Evolutionary conservation across 352 stramenopile genomes (phyloP).

Genomic region (Pythium volutum): DNA sequence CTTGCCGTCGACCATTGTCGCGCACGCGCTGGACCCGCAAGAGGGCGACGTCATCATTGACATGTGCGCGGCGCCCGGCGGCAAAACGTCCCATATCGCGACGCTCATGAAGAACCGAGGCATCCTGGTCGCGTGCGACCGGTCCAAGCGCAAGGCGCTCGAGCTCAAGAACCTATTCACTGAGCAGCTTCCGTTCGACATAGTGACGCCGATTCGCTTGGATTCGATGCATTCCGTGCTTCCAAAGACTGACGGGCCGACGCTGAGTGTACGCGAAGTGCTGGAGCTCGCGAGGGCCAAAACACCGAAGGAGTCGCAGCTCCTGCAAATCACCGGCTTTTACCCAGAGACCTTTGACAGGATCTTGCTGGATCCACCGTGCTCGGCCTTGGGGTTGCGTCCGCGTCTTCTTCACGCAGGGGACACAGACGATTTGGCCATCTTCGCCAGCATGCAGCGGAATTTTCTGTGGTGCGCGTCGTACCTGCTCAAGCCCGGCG

Average conservation of each 20-base stretch:
- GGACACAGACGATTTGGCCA: constrained; percentile 57
- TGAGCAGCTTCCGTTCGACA: constrained; percentile 50
- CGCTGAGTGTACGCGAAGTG: constrained; percentile 52
- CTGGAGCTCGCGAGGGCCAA: constrained; percentile 47
- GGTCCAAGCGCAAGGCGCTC: constrained; percentile 87
- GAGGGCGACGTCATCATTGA: constrained; percentile 88
- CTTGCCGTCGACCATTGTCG: constrained; percentile 90
- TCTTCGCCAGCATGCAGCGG: constrained; percentile 85
- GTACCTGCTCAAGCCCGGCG: constrained; percentile 88
- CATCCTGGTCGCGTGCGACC: constrained; percentile 85
- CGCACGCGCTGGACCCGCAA: constrained; percentile 83
- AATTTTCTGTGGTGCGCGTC: constrained; percentile 88
- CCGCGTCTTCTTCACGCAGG: constrained; percentile 88
- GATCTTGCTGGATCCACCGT: constrained; percentile 91
- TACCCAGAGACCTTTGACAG: constrained; percentile 92
- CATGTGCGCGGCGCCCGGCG: constrained; percentile 93
- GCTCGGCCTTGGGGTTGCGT: constrained; percentile 90
- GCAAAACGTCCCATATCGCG: constrained; percentile 92
- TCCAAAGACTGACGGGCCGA: constrained; percentile 33
- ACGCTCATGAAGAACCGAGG: constrained; percentile 90
- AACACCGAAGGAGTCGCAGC: constrained; percentile 44
- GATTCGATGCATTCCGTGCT: constrained; percentile 90
- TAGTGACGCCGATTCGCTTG: constrained; percentile 58
- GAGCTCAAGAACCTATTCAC: constrained; percentile 77
- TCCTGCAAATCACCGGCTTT: constrained; percentile 86